Percentiles rank a stretch among this genome's conserved stretches.
phyloP scores from a whole-genome alignment of 345 rosid species.

The Turritis glabra region DNA sequence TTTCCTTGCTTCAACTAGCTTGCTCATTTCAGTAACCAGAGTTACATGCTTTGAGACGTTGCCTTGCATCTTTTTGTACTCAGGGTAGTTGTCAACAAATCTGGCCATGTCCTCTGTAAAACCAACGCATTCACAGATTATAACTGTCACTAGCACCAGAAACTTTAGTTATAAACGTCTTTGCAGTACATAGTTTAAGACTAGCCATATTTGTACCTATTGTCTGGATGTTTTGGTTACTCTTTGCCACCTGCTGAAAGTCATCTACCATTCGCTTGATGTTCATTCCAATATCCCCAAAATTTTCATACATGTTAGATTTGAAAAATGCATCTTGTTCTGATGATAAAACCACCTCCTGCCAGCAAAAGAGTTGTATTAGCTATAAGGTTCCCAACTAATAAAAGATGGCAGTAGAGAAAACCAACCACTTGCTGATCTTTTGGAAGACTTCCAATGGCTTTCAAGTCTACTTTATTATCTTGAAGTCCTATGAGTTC shows the following conservation, averaged over 20 bases:
- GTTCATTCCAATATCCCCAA: conserved; percentile 98
- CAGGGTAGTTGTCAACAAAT: conserved; percentile 95
- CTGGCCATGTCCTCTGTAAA: conserved; percentile 97
- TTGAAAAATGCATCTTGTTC: conserved; percentile 92
- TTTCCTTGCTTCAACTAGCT: conserved; percentile 85
- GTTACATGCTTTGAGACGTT: conserved; percentile 97
- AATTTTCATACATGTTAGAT: conserved; percentile 89
- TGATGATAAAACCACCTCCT: conserved; percentile 97
- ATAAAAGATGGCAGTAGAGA: not conserved
- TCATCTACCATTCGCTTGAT: conserved; percentile 97
- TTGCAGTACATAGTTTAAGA: conserved; percentile 15
- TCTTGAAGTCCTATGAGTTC: conserved; percentile 90
- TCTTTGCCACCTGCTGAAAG: conserved; percentile 94
- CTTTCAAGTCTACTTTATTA: conserved; percentile 88
- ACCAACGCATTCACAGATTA: conserved; percentile 35
- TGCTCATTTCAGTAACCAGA: conserved; percentile 97
- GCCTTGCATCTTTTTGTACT: conserved; percentile 95
- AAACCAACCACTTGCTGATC: conserved; percentile 76
- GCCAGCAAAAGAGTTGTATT: conserved; percentile 28
- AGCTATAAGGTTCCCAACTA: conserved; percentile 17
- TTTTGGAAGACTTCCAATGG: conserved; percentile 61
- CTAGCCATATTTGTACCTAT: conserved; percentile 58
- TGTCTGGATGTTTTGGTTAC: conserved; percentile 95
- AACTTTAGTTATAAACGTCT: not conserved
- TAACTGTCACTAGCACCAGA: not conserved